A percentile compares a stretch with the other conserved stretches of the same genome.
Conservation (phyloP, 2,329 filamentous ascomycete genomes). For the Botrytis pseudocinerea region DNA sequence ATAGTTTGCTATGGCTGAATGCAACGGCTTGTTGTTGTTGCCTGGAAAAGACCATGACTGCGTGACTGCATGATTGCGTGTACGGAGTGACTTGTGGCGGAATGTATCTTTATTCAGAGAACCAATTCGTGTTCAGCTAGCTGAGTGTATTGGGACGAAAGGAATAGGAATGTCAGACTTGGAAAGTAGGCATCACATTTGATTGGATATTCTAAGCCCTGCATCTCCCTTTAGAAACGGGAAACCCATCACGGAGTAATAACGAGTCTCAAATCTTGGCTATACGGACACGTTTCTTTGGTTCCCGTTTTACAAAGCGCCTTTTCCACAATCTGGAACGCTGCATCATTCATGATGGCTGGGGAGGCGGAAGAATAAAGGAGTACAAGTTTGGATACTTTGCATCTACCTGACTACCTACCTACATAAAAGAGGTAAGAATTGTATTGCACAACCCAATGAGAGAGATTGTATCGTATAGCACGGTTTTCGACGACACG, state of each 20-base stretch:
- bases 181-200: not conserved
- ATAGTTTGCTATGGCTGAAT: not conserved
- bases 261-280: constrained; percentile 5
- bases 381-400: not conserved
- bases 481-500: not conserved
- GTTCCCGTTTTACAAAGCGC: not conserved
- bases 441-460: not conserved
- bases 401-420: no score
- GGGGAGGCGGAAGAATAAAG: constrained; percentile 7
- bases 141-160: not conserved
- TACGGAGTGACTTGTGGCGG: not conserved
- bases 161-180: constrained; percentile 7
- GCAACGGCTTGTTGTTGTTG: not conserved
- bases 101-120: not conserved
- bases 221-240: not conserved
- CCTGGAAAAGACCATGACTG: not conserved
- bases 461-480: not conserved
- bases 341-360: constrained; percentile 8
- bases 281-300: not conserved
- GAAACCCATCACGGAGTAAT: not conserved
- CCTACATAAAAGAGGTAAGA: not conserved
- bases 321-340: not conserved
- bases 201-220: constrained; percentile 12
- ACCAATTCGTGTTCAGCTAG: constrained; percentile 1
- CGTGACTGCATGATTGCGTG: not conserved